Evolutionary conservation across 108 stramenopile genomes (phyloP).

Genomic region (Cyclostephanos tholiformis): DNA sequence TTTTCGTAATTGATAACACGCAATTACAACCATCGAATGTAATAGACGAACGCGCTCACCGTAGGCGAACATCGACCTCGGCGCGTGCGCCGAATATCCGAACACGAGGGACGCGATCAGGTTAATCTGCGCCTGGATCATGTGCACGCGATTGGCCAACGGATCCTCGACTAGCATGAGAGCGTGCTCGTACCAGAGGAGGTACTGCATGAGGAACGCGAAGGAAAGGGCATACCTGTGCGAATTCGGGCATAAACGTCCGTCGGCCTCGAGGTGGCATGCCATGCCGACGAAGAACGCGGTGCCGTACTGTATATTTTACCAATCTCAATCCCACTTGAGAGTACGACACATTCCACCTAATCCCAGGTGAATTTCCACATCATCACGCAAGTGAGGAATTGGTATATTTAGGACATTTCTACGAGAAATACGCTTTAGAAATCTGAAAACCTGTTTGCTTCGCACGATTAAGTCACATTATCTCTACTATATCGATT

Average conservation of each 20-base stretch:
- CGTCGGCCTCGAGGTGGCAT: background rate
- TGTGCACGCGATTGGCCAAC: constrained; percentile 11
- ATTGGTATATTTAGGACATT: no score
- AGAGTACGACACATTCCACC: no score
- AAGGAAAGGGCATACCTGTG: constrained; percentile 21
- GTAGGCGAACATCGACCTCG: constrained; percentile 22
- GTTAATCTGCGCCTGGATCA: constrained; percentile 21
- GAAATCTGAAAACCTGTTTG: no score
- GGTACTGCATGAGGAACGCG: constrained; percentile 22
- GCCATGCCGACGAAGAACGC: constrained; percentile 12
- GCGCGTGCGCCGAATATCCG: constrained; percentile 51
- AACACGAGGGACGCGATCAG: constrained; percentile 44
- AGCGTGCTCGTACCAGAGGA: constrained; percentile 25
- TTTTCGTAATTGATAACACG: no score
- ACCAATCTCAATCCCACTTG: no score
- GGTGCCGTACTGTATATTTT: constrained; percentile 15
- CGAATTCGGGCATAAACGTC: constrained; percentile 1
- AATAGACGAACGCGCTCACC: background rate
- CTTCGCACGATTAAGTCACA: no score
- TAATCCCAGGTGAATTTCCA: no score
- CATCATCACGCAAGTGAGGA: no score
- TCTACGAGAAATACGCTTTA: no score
- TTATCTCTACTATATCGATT: no score
- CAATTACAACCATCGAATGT: no score
- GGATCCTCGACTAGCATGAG: constrained; percentile 14